Conservation (phyloP, 192 early-diverging fungal species). For the Podila minutissima region DNA sequence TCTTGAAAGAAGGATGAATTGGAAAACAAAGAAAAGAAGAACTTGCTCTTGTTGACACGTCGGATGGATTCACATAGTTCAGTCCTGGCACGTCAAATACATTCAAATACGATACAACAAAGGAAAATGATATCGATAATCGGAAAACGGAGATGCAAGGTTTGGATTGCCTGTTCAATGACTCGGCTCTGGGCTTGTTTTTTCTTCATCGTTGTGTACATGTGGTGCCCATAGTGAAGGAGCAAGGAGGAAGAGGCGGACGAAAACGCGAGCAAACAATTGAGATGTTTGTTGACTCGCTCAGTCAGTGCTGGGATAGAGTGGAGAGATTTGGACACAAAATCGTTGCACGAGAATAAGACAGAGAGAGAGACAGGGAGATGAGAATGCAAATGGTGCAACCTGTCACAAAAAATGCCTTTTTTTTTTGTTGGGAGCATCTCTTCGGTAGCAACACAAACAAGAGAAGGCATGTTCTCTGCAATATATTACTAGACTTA, state of each 20-base stretch:
- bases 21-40: too few species aligned
- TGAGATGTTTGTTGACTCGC: too few species aligned
- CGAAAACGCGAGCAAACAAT: not conserved
- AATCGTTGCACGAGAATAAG: too few species aligned
- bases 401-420: not conserved
- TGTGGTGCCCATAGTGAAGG: not conserved
- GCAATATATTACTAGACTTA: too few species aligned
- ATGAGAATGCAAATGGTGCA: not conserved
- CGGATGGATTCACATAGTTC: not conserved
- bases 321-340: not conserved
- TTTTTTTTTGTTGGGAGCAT: not conserved
- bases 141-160: conserved; percentile 1
- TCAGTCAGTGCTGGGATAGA: too few species aligned
- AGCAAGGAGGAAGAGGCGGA: not conserved
- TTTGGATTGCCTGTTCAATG: not conserved
- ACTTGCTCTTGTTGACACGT: not conserved
- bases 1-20: too few species aligned
- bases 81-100: not conserved
- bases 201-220: too few species aligned
- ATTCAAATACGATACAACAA: not conserved
- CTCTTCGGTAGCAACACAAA: too few species aligned
- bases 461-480: too few species aligned
- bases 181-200: not conserved
- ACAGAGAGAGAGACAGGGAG: not conserved
- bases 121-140: not conserved